phyloP scores from a whole-genome alignment of 352 stramenopile species.

The Pseudoperonospora humuli region DNA sequence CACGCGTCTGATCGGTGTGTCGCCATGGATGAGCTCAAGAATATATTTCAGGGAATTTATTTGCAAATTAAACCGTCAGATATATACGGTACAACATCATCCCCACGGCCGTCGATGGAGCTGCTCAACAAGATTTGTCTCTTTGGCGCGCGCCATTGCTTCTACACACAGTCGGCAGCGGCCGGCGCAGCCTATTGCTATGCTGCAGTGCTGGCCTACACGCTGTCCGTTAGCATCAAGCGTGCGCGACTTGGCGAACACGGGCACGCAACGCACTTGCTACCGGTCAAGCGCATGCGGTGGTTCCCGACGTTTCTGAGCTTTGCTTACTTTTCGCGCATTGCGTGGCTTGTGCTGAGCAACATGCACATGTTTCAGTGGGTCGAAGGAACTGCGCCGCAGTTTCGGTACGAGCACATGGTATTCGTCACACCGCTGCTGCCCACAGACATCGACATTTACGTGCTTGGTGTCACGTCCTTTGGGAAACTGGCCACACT shows the following conservation, averaged over 20 bases:
- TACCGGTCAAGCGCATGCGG: constrained; percentile 74
- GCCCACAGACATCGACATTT: constrained; percentile 74
- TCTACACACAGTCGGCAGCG: constrained; percentile 63
- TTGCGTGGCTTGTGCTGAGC: constrained; percentile 66
- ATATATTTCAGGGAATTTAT: too few relatives aligned
- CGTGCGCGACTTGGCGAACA: constrained; percentile 62
- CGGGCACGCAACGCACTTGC: constrained; percentile 70
- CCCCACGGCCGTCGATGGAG: too few relatives aligned
- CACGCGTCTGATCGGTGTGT: too few relatives aligned
- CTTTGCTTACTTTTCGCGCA: constrained; percentile 63
- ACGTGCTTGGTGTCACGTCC: constrained; percentile 68
- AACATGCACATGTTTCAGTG: constrained; percentile 80
- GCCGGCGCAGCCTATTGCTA: constrained; percentile 64
- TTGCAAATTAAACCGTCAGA: too few relatives aligned
- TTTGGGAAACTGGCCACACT: constrained; percentile 71
- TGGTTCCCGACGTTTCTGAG: constrained; percentile 78
- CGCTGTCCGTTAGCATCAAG: constrained; percentile 66
- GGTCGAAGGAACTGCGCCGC: constrained; percentile 38
- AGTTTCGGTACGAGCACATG: constrained; percentile 66
- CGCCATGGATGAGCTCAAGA: too few relatives aligned
- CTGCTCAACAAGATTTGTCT: constrained; percentile 64
- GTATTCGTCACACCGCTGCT: constrained; percentile 60
- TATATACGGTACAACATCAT: too few relatives aligned
- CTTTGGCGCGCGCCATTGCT: constrained; percentile 67
- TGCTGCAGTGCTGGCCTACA: constrained; percentile 54